Evolutionary conservation across 2,329 filamentous ascomycete genomes (phyloP).

Genomic region (Talaromyces pinophilus): DNA sequence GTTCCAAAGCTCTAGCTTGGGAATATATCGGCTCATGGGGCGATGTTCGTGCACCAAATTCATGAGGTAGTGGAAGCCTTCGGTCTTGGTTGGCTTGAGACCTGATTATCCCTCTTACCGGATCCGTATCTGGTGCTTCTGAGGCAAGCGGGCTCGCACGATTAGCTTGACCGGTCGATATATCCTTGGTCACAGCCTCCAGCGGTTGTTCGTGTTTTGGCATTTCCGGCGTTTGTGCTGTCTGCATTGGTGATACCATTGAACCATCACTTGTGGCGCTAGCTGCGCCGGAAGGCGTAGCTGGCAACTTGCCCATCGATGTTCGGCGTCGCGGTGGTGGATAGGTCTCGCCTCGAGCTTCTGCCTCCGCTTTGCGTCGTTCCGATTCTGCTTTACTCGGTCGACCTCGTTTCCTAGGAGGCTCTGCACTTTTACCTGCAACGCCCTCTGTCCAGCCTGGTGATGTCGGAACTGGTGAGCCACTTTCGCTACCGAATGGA

Average conservation of each 20-base stretch:
- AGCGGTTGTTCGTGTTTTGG: slow-evolving; percentile 25
- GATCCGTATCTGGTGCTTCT: slow-evolving; percentile 20
- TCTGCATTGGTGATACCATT: slow-evolving; percentile 27
- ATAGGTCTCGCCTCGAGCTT: slow-evolving; percentile 43
- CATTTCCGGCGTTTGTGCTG: slow-evolving; percentile 25
- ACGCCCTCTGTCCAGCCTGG: slow-evolving; percentile 36
- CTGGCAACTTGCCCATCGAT: slow-evolving; percentile 32
- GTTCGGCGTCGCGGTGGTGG: slow-evolving; percentile 36
- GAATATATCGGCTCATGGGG: slow-evolving; percentile 12
- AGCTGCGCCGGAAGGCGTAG: slow-evolving; percentile 37
- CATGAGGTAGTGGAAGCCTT: slow-evolving; percentile 20
- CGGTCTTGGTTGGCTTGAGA: slow-evolving; percentile 21
- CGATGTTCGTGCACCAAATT: slow-evolving; percentile 18
- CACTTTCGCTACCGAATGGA: slow-evolving; percentile 38
- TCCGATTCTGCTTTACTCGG: slow-evolving; percentile 47
- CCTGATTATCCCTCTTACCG: slow-evolving; percentile 23
- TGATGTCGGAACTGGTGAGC: slow-evolving; percentile 38
- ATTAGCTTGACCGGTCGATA: background rate
- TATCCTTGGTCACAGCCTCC: slow-evolving; percentile 8
- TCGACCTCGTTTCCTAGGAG: slow-evolving; percentile 45
- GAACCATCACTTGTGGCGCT: slow-evolving; percentile 27
- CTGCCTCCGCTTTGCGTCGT: slow-evolving; percentile 40
- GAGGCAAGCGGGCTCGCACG: background rate
- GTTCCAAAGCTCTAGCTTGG: slow-evolving; percentile 13
- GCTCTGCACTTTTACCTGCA: slow-evolving; percentile 32